These are phyloP conservation scores for Asterella californica DNA, from an alignment of 225 moss, liverwort and hornwort genomes.

Conservation along the genomic window DNA sequence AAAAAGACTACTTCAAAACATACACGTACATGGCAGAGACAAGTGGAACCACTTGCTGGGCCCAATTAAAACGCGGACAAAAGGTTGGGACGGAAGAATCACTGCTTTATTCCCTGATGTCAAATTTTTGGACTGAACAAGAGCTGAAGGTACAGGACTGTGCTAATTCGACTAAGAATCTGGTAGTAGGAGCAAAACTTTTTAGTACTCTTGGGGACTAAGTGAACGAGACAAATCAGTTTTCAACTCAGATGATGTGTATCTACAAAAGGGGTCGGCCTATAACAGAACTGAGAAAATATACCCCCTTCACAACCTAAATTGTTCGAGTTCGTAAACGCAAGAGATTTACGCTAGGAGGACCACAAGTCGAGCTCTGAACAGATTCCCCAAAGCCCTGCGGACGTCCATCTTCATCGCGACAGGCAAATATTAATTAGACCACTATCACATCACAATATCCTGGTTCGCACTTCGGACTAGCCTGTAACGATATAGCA, in stretches of 20 bases:
- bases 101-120: conserved; percentile 35
- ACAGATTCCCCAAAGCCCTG: conserved; percentile 59
- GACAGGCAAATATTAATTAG: not conserved
- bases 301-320: conserved; percentile 38
- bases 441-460: not conserved
- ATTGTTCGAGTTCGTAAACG: conserved; percentile 10
- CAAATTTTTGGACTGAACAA: conserved; percentile 15
- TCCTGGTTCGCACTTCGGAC: not conserved
- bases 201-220: conserved; percentile 23
- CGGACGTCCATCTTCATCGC: conserved; percentile 51
- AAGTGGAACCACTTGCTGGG: not conserved
- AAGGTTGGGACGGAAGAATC: conserved; percentile 13
- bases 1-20: not conserved
- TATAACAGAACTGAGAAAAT: conserved; percentile 30
- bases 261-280: conserved; percentile 45
- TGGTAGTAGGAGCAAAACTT: conserved; percentile 38
- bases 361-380: conserved; percentile 75
- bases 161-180: conserved; percentile 36
- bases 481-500: not conserved
- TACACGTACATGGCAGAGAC: not conserved
- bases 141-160: conserved; percentile 32
- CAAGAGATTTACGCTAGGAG: conserved; percentile 46
- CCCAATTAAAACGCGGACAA: not conserved
- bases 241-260: conserved; percentile 32
- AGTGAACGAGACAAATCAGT: conserved; percentile 26